Base-by-base conservation (phyloP, 2,329 filamentous ascomycete species). In the Sarocladium strictum region DNA sequence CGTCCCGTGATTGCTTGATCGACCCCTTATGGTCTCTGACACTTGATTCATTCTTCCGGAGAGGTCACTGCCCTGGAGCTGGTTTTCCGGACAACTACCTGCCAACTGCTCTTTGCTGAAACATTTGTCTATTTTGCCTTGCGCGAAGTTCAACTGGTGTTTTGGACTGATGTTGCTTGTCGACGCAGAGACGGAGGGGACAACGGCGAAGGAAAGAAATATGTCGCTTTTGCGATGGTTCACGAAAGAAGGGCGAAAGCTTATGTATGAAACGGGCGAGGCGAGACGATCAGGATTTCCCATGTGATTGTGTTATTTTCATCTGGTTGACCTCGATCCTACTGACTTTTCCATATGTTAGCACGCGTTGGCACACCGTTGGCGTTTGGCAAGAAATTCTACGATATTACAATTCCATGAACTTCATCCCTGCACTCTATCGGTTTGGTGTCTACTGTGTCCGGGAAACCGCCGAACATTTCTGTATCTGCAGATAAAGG, bases 281-380 rank as follows among this genome's bases (percentile, higher is more conserved):
- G 35, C 12, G 35, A 5, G 35, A 15, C 12, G 29, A 32, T 38
- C 35, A 10, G 35, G 35, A 38, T 38, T 38, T 38, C 29, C 29
- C 29, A 32, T 12, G 29, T 7, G 29, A 32, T 40, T 26, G 40
- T 40, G 37, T 15, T n/a, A 7, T 40, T 7, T 40, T n/a, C 17
- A n/a, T 40, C 17, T 5, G 17, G 6, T 40, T 6, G 14, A 19
- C 23, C 40, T 45, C 40, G 5, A 26, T 7, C 11, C 40, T 40
- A 5, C 19, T 5, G 5, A 5, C 7, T 7, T 3, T 51, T 51
- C 35, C 29, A n/a, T 51, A 19, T 51, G 47, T 51, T 19, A 35
- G 47, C 47, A 51, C 47, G 17, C 26, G 47, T 51, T 47, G 19
- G 47, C 47, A 51, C 47, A 47, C 15, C 33, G 47, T 51, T 51